Conservation (phyloP, 345 rosid species). For the Hibiscus syriacus region DNA sequence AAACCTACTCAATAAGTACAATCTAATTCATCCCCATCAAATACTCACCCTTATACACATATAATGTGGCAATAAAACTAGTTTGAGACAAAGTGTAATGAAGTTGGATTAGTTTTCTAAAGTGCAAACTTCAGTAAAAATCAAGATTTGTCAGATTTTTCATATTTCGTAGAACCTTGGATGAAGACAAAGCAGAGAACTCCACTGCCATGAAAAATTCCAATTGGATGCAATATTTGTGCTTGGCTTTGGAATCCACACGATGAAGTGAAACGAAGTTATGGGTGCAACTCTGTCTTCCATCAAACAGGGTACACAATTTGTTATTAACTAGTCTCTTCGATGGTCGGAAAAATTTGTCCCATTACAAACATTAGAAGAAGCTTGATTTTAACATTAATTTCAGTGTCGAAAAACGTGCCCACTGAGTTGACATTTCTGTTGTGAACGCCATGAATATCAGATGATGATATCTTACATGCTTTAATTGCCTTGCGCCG, state of each 20-base stretch:
- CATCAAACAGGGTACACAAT: background rate
- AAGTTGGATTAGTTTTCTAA: background rate
- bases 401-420: background rate
- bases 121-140: background rate
- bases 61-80: no score
- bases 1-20: no score
- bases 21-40: no score
- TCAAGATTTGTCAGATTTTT: background rate
- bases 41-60: no score
- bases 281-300: background rate
- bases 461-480: background rate
- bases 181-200: no score
- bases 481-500: background rate
- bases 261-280: background rate
- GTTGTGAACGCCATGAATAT: background rate
- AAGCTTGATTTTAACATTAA: background rate
- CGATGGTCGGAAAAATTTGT: background rate
- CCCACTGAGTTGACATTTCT: background rate
- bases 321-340: background rate
- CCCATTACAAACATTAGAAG: background rate
- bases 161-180: no score
- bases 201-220: background rate
- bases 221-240: background rate
- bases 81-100: no score
- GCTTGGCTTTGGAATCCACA: conserved; percentile 1